Base-by-base conservation (phyloP, 1,284 basidiomycete species). In the Leccinum subrobustum region DNA sequence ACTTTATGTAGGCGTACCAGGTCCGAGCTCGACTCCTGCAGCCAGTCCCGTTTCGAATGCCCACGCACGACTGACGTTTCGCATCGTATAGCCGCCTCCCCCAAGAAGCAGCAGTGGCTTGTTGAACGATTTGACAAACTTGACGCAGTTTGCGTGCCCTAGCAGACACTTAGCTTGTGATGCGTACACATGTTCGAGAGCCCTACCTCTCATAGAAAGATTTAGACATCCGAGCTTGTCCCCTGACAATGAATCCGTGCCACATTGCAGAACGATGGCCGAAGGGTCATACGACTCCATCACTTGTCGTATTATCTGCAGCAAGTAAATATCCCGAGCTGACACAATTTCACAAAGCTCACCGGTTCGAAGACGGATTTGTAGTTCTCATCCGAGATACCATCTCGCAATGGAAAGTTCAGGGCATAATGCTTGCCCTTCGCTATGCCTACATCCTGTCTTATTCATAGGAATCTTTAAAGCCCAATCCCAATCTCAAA, bases 1-100 rank as follows among this genome's bases (percentile, higher is more conserved):
- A 52, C 16, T 55, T 29, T 20, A 1, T 25, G 2, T 31, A 16
- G 7, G 31, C 37, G 3, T 77, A 94, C 95, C 87, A 66, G 88
- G 82, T 52, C 89, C 91, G 6, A 99, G 84, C 73, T 98, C 94
- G 25, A 97, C 92, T 9, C 97, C 97, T 11, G 96, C 95, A 5
- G 96, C 97, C 37, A 99, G 77, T 16, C 97, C 97, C 1, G 97
- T 99, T 77, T 99, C 97, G 73, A 89, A 99, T 16, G 97, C 96
- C 97, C 97, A 99, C 8, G 93, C 93, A 54, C 97, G 85, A 65
- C 92, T 94, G 63, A 98, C 97, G 64, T 98, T 98, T 54, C 96
- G 90, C 86, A 99, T 98, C 1, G 97, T 99, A 76, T 99, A 99
- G 0, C 97, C 97, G 7, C 97, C 97, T 18, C 97, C 97, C 20